phyloP scores from a whole-genome alignment of 805 yeast genomes.

The Ogataea allantospora region DNA sequence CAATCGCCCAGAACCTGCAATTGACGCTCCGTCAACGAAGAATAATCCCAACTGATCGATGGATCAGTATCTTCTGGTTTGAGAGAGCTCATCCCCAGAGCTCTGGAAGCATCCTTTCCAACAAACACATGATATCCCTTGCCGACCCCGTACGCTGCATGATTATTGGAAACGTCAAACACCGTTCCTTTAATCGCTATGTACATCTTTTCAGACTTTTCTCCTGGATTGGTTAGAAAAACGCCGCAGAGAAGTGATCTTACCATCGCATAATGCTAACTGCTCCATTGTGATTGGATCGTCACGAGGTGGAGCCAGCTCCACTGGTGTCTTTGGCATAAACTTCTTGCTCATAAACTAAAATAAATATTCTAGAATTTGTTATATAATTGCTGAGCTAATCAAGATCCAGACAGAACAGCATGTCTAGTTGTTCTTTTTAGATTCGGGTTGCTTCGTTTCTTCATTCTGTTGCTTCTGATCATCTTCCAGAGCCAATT shows the following conservation, averaged over 20 bases:
- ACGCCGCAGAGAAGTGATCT: too few relatives aligned
- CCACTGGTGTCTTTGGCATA: slow-evolving; percentile 54
- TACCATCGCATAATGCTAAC: slow-evolving; percentile 41
- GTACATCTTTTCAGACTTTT: slow-evolving; percentile 47
- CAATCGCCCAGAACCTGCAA: slow-evolving; percentile 66
- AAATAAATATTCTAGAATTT: not conserved
- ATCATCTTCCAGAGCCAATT: slow-evolving; percentile 42
- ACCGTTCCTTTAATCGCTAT: slow-evolving; percentile 75
- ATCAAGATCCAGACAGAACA: too few relatives aligned
- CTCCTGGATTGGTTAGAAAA: slow-evolving; percentile 39
- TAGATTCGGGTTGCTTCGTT: not conserved
- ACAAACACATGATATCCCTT: slow-evolving; percentile 68
- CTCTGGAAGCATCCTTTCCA: slow-evolving; percentile 76
- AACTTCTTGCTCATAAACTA: slow-evolving; percentile 34
- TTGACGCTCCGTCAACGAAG: slow-evolving; percentile 58
- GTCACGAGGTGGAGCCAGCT: slow-evolving; percentile 50
- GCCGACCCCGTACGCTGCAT: slow-evolving; percentile 72
- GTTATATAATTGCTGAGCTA: slow-evolving; percentile 3
- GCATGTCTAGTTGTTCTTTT: slow-evolving; percentile 6
- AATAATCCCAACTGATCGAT: slow-evolving; percentile 46
- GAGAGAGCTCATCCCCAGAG: slow-evolving; percentile 67
- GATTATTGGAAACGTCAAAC: slow-evolving; percentile 72
- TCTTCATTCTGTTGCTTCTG: slow-evolving; percentile 25
- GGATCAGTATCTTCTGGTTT: slow-evolving; percentile 49
- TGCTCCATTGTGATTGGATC: slow-evolving; percentile 42